Percentiles rank a stretch among this genome's conserved stretches.
Conservation (phyloP, 2,329 filamentous ascomycete species). For the Fusarium zealandicum region DNA sequence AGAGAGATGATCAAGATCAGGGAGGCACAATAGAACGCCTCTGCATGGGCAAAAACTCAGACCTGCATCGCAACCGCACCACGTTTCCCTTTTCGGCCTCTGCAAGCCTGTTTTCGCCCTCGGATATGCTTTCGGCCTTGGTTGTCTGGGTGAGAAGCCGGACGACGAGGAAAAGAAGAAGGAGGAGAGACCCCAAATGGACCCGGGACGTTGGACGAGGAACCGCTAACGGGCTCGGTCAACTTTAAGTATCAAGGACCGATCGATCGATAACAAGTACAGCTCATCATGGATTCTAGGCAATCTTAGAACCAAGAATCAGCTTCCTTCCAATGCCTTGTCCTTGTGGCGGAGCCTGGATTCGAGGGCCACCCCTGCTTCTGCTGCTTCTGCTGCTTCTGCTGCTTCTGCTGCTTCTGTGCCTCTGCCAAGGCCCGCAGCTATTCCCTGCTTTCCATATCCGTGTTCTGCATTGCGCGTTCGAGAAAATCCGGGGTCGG, state of each 20-base stretch:
- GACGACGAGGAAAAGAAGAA: no score
- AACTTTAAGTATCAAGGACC: conserved; percentile 14
- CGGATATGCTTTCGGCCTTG: background rate
- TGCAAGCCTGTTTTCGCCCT: background rate
- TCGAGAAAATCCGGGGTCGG: conserved; percentile 15
- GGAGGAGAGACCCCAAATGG: background rate
- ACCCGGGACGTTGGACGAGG: conserved; percentile 6
- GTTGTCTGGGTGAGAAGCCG: conserved; percentile 1
- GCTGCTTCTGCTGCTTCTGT: background rate
- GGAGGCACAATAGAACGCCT: conserved; percentile 21
- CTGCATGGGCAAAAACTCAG: conserved; percentile 21
- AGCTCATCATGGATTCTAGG: background rate
- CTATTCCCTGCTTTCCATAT: conserved; percentile 15
- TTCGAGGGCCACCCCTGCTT: conserved; percentile 13
- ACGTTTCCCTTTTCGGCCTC: background rate
- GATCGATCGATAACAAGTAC: conserved; percentile 13
- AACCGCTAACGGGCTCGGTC: conserved; percentile 7
- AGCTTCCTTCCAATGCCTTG: background rate
- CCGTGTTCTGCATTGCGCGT: conserved; percentile 24
- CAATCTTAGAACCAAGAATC: conserved; percentile 15
- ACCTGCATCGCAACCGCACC: conserved; percentile 21
- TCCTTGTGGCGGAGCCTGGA: conserved; percentile 19
- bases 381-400: background rate
- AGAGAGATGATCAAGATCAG: conserved; percentile 1
- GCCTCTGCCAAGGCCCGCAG: no score